phyloP scores from a whole-genome alignment of 2,329 filamentous ascomycete species.

The Chlorencoelia australis region DNA sequence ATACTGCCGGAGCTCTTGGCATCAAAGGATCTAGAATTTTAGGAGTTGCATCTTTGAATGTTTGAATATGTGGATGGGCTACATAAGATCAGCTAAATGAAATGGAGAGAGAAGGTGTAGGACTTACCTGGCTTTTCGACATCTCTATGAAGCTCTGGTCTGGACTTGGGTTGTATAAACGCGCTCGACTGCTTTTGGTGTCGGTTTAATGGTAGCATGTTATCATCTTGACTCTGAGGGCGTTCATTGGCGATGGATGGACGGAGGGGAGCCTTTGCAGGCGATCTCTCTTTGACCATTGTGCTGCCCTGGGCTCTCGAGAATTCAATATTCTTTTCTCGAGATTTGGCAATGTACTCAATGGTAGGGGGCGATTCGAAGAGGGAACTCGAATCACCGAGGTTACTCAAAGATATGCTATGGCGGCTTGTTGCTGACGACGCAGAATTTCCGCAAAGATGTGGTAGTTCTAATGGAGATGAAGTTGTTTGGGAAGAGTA shows the following conservation, averaged over 20 bases:
- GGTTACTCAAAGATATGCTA: constrained; percentile 16
- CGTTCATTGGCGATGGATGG: constrained; percentile 17
- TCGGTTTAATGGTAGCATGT: constrained; percentile 18
- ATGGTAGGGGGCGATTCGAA: constrained; percentile 16
- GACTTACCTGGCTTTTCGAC: constrained; percentile 16
- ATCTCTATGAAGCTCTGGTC: constrained; percentile 25
- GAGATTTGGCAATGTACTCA: constrained; percentile 1
- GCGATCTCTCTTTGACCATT: constrained; percentile 28
- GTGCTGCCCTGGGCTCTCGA: constrained; percentile 10
- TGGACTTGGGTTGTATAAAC: constrained; percentile 25
- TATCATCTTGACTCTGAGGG: constrained; percentile 5
- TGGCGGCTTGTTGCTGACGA: neutral
- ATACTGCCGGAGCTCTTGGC: constrained; percentile 19
- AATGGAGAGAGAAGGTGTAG: neutral
- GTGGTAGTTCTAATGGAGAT: neutral
- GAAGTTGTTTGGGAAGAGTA: neutral
- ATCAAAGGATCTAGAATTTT: constrained; percentile 20
- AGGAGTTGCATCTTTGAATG: constrained; percentile 19
- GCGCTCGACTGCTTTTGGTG: constrained; percentile 19
- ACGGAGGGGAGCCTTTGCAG: constrained; percentile 22
- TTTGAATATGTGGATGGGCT: constrained; percentile 24
- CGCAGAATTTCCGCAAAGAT: neutral
- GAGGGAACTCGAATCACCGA: constrained; percentile 26
- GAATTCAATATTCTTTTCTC: neutral
- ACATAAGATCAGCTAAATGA: neutral